A percentile compares a stretch with the other conserved stretches of the same genome.
Evolutionary conservation across 139 green algal species (phyloP).

Genomic region (Marvania coccoides): DNA sequence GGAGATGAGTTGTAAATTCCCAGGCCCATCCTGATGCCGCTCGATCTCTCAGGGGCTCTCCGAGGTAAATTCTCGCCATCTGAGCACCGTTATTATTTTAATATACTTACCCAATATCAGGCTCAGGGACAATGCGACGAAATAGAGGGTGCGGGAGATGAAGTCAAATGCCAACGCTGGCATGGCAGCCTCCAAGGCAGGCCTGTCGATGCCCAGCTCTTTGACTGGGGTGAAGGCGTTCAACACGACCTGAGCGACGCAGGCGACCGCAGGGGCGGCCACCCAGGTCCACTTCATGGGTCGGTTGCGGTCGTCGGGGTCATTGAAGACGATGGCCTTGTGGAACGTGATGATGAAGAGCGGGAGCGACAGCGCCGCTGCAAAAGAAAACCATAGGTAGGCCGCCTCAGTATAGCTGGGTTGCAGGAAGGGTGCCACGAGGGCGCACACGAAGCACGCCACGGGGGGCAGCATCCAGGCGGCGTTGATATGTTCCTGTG

Average conservation of each 20-base stretch:
- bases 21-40: too few species aligned
- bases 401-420: conserved; percentile 11
- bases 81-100: too few species aligned
- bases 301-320: conserved; percentile 32
- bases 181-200: background rate
- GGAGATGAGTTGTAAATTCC: too few species aligned
- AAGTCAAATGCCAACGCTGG: background rate
- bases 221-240: background rate
- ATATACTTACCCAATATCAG: too few species aligned
- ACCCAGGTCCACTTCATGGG: conserved; percentile 33
- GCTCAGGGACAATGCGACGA: background rate
- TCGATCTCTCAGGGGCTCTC: too few species aligned
- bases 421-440: conserved; percentile 20
- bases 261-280: conserved; percentile 27
- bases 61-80: too few species aligned
- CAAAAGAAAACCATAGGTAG: conserved; percentile 2
- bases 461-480: conserved; percentile 23
- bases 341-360: conserved; percentile 37
- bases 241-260: background rate
- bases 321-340: conserved; percentile 20
- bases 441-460: conserved; percentile 19
- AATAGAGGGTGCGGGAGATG: background rate
- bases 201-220: too few species aligned
- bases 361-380: background rate
- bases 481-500: conserved; percentile 41